phyloP scores from a whole-genome alignment of 1,139 yeast species.

The Groenewaldozyma auringiensis region DNA sequence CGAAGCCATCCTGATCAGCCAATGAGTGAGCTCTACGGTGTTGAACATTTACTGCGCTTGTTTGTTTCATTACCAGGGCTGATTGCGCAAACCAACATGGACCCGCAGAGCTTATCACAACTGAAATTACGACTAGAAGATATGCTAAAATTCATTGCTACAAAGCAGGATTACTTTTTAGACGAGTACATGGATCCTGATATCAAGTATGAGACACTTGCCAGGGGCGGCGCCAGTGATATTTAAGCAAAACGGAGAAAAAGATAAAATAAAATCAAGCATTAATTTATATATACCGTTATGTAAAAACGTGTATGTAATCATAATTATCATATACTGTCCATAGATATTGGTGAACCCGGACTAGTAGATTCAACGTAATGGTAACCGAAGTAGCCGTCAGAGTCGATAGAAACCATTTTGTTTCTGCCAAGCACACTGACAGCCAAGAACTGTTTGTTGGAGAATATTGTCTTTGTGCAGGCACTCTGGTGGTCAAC shows the following conservation, averaged over 20 bases:
- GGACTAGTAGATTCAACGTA: conserved; percentile 5
- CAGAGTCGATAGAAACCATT: conserved; percentile 22
- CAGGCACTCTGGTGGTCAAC: conserved; percentile 20
- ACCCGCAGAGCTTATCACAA: conserved; percentile 57
- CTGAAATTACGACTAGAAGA: conserved; percentile 48
- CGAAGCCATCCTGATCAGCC: conserved; percentile 34
- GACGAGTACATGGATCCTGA: conserved; percentile 46
- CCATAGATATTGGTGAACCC: conserved; percentile 7
- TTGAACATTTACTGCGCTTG: conserved; percentile 66
- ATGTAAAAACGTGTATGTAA: not conserved
- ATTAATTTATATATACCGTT: not conserved
- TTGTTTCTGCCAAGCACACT: conserved; percentile 5
- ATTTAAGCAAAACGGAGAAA: not conserved
- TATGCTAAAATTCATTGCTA: conserved; percentile 43
- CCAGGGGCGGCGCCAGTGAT: conserved; percentile 25
- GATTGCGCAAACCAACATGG: conserved; percentile 74
- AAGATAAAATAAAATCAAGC: not conserved
- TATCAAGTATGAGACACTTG: conserved; percentile 51
- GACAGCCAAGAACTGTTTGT: conserved; percentile 22
- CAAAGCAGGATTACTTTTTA: conserved; percentile 43
- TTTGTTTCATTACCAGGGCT: conserved; percentile 74
- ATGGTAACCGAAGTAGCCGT: conserved; percentile 27
- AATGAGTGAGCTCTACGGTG: conserved; percentile 56
- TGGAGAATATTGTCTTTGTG: conserved; percentile 24
- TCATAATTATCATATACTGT: not conserved